Percentiles rank a stretch among this genome's conserved stretches.
Conservation (phyloP, 345 rosid genomes). For the Rhodomyrtus tomentosa region DNA sequence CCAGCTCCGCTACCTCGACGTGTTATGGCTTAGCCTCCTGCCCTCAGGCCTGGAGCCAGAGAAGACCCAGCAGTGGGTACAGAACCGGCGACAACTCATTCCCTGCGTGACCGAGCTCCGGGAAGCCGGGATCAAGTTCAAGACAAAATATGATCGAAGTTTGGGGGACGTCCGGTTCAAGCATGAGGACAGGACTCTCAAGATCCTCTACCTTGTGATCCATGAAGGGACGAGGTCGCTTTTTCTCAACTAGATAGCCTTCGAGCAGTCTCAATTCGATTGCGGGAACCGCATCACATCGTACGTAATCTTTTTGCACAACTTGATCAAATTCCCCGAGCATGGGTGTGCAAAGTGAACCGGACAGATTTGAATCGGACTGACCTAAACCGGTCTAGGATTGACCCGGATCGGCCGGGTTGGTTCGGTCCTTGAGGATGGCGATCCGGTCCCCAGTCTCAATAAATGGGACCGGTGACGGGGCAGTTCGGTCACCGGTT, state of each 20-base stretch:
- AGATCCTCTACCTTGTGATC: slow-evolving; percentile 49
- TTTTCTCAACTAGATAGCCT: slow-evolving; percentile 71
- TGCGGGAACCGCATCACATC: slow-evolving; percentile 66
- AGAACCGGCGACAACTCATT: slow-evolving; percentile 51
- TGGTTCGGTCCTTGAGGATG: no score
- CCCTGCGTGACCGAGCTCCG: slow-evolving; percentile 60
- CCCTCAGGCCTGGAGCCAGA: slow-evolving; percentile 38
- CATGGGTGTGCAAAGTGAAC: no score
- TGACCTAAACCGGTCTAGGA: no score
- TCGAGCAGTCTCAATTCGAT: slow-evolving; percentile 65
- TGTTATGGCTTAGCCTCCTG: slow-evolving; percentile 49
- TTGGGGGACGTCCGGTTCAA: slow-evolving; percentile 73
- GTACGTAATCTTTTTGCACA: slow-evolving; percentile 76
- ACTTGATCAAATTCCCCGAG: slow-evolving; percentile 60
- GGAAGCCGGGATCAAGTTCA: slow-evolving; percentile 64
- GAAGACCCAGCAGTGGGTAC: slow-evolving; percentile 42
- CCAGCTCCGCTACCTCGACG: slow-evolving; percentile 59
- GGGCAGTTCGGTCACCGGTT: no score
- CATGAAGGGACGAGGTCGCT: slow-evolving; percentile 83
- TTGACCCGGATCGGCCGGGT: no score
- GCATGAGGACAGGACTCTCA: slow-evolving; percentile 50
- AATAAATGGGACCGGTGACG: no score
- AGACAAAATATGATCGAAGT: slow-evolving; percentile 26
- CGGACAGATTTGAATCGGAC: no score
- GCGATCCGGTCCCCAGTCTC: no score